These are phyloP conservation scores for Zhuliangozyma blackwelliae DNA, from an alignment of 1,139 yeast species.

Conservation along the genomic window DNA sequence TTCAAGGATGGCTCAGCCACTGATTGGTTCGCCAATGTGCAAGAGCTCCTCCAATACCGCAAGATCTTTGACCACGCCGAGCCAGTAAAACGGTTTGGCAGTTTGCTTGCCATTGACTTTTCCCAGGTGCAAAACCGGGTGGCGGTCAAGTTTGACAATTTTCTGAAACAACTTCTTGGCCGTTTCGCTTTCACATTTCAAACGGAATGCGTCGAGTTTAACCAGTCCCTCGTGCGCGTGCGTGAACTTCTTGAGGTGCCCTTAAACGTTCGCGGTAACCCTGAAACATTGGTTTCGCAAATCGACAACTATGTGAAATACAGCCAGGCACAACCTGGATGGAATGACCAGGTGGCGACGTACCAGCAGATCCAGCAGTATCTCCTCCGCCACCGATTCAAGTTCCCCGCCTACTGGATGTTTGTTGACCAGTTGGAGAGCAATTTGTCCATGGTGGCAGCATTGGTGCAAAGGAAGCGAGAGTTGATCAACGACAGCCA, in stretches of 20 bases:
- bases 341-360: slow-evolving; percentile 23
- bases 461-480: slow-evolving; percentile 37
- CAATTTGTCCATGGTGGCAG: slow-evolving; percentile 41
- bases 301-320: slow-evolving; percentile 15
- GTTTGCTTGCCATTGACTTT: slow-evolving; percentile 37
- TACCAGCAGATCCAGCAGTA: slow-evolving; percentile 42
- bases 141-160: slow-evolving; percentile 51
- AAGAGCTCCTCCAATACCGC: slow-evolving; percentile 44
- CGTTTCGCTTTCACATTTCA: slow-evolving; percentile 39
- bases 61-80: slow-evolving; percentile 51
- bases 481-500: slow-evolving; percentile 38
- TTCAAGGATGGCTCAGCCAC: slow-evolving; percentile 17
- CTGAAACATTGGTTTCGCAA: slow-evolving; percentile 13
- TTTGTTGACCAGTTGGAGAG: slow-evolving; percentile 61
- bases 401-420: slow-evolving; percentile 54
- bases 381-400: slow-evolving; percentile 42
- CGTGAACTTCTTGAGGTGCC: slow-evolving; percentile 15
- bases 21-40: slow-evolving; percentile 28
- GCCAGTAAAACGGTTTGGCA: slow-evolving; percentile 30
- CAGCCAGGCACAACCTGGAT: slow-evolving; percentile 8
- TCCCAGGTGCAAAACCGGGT: slow-evolving; percentile 53
- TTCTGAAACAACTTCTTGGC: slow-evolving; percentile 48
- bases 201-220: slow-evolving; percentile 11
- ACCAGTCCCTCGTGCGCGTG: slow-evolving; percentile 13
- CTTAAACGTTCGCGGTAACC: slow-evolving; percentile 15